Conservation (phyloP, 164 flowering plant species). For the Santalum album region DNA sequence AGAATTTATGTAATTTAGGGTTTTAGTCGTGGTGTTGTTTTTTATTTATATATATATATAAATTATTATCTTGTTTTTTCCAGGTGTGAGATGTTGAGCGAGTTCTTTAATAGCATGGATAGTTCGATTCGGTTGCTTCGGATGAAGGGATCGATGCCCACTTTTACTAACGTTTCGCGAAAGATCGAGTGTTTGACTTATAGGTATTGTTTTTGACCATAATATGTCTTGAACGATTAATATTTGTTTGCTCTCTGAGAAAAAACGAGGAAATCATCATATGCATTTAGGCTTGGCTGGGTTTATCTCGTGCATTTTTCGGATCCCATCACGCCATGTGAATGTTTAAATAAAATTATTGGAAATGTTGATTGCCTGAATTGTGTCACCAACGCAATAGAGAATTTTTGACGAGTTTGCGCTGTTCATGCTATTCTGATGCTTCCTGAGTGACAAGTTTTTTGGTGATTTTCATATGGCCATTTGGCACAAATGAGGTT, state of each 20-base stretch:
- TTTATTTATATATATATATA: too few relatives aligned
- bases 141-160: constrained; percentile 37
- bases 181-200: constrained; percentile 52
- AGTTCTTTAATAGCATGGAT: constrained; percentile 34
- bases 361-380: too few relatives aligned
- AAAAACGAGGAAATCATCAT: background rate
- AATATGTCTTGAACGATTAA: too few relatives aligned
- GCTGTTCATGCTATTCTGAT: background rate
- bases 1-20: background rate
- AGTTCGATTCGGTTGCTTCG: constrained; percentile 51
- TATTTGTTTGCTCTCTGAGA: background rate
- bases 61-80: constrained; percentile 1
- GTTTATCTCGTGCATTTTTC: too few relatives aligned
- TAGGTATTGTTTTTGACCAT: too few relatives aligned
- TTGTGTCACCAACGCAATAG: too few relatives aligned
- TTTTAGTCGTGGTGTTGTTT: background rate
- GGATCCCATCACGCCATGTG: too few relatives aligned
- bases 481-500: constrained; percentile 83
- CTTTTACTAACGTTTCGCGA: constrained; percentile 43
- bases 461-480: constrained; percentile 60
- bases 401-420: background rate
- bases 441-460: constrained; percentile 9
- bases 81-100: constrained; percentile 36
- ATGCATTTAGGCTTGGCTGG: too few relatives aligned
- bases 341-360: too few relatives aligned